A percentile compares a stretch with the other conserved stretches of the same genome.
Conservation (phyloP, 2,329 filamentous ascomycete species). For the Esteya vermicola region DNA sequence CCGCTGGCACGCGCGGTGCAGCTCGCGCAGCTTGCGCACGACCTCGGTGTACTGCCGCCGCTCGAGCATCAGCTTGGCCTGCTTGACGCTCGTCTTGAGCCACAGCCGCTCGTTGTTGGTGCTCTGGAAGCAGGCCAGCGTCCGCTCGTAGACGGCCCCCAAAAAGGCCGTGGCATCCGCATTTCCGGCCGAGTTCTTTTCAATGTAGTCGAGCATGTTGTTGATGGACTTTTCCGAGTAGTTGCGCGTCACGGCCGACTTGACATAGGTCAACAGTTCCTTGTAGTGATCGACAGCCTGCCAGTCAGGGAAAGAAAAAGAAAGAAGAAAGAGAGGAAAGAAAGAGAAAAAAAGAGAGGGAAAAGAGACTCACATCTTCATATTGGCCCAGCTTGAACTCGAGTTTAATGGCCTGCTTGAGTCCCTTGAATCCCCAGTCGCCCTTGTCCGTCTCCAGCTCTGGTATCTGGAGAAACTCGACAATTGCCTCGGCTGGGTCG, state of each 20-base stretch:
- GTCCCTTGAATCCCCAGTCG: constrained; percentile 96
- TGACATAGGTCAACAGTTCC: constrained; percentile 93
- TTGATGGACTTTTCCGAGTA: constrained; percentile 99
- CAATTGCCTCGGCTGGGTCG: constrained; percentile 76
- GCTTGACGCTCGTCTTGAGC: constrained; percentile 97
- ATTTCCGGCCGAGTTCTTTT: constrained; percentile 68
- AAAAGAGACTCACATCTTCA: constrained; percentile 44
- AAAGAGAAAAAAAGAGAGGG: background rate
- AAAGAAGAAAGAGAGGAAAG: background rate
- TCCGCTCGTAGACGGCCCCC: constrained; percentile 90
- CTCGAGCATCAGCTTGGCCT: constrained; percentile 80
- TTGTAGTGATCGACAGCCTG: constrained; percentile 85
- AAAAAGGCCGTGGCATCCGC: constrained; percentile 65
- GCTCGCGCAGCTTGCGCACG: constrained; percentile 69
- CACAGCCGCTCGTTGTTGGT: constrained; percentile 96
- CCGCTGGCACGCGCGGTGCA: constrained; percentile 78
- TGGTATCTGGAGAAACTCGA: constrained; percentile 83
- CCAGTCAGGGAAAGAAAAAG: background rate
- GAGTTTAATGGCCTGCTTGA: constrained; percentile 96
- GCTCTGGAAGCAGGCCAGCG: constrained; percentile 85
- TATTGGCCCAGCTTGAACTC: constrained; percentile 90
- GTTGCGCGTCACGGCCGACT: constrained; percentile 89
- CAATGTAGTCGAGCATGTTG: constrained; percentile 96
- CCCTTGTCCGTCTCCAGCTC: constrained; percentile 78
- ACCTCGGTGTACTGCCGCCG: constrained; percentile 75